Evolutionary conservation across 2,329 filamentous ascomycete genomes (phyloP).

Genomic region (Venturia asperata): DNA sequence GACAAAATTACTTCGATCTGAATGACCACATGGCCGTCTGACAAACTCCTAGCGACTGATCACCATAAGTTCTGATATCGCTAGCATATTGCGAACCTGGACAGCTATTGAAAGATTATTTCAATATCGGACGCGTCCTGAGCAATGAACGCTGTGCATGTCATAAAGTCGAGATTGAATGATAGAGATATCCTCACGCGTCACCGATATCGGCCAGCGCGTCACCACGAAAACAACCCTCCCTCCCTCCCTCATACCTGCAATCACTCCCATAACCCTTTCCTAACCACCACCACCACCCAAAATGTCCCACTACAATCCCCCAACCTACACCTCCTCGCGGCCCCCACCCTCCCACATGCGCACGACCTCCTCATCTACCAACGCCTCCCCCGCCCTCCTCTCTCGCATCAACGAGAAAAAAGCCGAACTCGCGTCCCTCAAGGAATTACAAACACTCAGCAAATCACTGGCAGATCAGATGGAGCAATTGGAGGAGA

Average conservation of each 20-base stretch:
- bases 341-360: slow-evolving; percentile 51
- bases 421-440: slow-evolving; percentile 71
- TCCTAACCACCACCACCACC: neutral
- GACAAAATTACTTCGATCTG: no score
- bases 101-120: no score
- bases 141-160: no score
- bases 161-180: neutral
- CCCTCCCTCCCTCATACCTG: neutral
- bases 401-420: slow-evolving; percentile 76
- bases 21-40: no score
- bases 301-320: slow-evolving; percentile 18
- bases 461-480: slow-evolving; percentile 71
- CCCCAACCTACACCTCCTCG: neutral
- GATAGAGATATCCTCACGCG: neutral
- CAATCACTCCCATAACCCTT: no score
- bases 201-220: neutral
- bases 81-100: no score
- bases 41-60: no score
- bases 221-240: neutral
- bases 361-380: slow-evolving; percentile 45
- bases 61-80: no score
- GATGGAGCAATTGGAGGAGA: slow-evolving; percentile 75
- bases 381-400: slow-evolving; percentile 61
- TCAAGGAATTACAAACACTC: slow-evolving; percentile 70
- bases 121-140: no score